Conservation (phyloP, 305 asterid species). For the Fraxinus dipetala region DNA sequence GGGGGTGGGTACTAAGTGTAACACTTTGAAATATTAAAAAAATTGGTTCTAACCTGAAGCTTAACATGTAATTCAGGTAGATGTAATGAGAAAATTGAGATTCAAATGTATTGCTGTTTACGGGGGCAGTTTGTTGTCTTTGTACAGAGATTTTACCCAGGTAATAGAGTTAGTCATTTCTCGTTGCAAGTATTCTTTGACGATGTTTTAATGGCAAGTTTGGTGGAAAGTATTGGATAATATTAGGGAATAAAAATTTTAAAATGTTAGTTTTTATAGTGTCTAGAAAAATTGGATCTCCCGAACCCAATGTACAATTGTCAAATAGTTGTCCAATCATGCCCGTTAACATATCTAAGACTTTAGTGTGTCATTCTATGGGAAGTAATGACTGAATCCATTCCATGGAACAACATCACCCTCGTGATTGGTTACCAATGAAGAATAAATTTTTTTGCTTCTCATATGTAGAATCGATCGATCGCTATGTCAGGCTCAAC, state of each 20-base stretch:
- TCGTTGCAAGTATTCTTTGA: no score
- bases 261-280: no score
- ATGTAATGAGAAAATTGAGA: constrained; percentile 66
- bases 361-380: background rate
- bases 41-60: background rate
- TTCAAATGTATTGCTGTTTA: constrained; percentile 66
- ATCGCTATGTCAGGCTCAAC: background rate
- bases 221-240: background rate
- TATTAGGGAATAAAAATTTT: no score
- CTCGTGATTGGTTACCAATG: background rate
- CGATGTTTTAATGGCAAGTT: background rate
- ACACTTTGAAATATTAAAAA: background rate
- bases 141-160: background rate
- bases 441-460: background rate
- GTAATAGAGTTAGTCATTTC: background rate
- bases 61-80: constrained; percentile 39
- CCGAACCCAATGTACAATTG: background rate
- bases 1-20: background rate
- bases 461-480: background rate
- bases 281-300: background rate
- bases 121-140: constrained; percentile 54
- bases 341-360: background rate
- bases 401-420: background rate
- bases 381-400: background rate
- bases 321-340: background rate